Base-by-base conservation (phyloP, 2,329 filamentous ascomycete species). In the Alternaria longipes region DNA sequence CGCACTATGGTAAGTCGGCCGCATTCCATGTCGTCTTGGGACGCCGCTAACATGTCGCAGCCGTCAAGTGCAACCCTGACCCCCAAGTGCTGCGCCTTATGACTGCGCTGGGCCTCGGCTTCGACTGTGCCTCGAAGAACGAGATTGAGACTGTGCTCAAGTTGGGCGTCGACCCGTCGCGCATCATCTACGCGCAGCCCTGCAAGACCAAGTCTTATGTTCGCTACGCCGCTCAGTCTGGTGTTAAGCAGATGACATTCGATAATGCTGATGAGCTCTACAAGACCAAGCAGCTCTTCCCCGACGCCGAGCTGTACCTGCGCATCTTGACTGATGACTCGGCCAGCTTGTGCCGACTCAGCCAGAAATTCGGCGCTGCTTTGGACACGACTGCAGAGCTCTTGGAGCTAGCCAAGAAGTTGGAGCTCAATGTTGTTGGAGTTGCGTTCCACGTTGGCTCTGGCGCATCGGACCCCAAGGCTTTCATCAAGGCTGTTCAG, bases 141-240 rank as follows among this genome's bases (percentile, higher is more conserved):
- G 95, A 99, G 83, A 97, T 99, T 72, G 94, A 99, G 80, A 89
- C 94, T 80, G 91, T 97, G 64, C 85, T 98, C 55, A 85, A 86
- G 74, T 87, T 94, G 79, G 94, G 93, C 71, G 86, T 97, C 69
- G 90, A 92, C 76, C 92, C 95, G 12, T 88, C 89, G 68, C 93
- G 94, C 79, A 96, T 99, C 84, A 97, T 99, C 82, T 99, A 98
- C 78, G 95, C 95, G 51, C 95, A 99, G 83, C 95, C 95, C 57
- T 98, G 95, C 91, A 99, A 99, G 89, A 99, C 95, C 74, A 97
- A 95, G 84, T 97, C 94, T 49, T 98, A 97, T 80, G 86, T 99
- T 65, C 93, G 94, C 76, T 97, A 94, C 76, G 95, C 96, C 67
- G 89, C 91, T 75, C 87, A 89, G 77, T 85, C 90, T 69, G 91